A percentile compares a stretch with the other conserved stretches of the same genome.
Evolutionary conservation across 495 filamentous ascomycete species (phyloP).

Genomic region (Podospora pseudoanserina): DNA sequence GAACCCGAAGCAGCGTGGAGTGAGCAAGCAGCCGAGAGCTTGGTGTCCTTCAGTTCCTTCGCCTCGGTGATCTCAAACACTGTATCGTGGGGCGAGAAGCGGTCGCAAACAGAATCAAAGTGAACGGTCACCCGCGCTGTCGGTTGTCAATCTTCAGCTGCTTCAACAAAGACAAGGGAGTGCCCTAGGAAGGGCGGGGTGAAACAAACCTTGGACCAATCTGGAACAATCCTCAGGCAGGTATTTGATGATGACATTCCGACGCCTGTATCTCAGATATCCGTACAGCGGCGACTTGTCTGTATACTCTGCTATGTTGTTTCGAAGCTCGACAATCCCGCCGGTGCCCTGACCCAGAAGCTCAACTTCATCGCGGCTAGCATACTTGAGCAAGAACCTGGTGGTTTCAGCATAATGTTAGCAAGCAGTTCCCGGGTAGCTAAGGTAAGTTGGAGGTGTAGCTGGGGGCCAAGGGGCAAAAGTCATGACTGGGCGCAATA

Average conservation of each 20-base stretch:
- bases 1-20: slow-evolving; percentile 87
- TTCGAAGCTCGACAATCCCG: slow-evolving; percentile 80
- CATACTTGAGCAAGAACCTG: slow-evolving; percentile 95
- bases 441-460: neutral
- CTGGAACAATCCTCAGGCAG: slow-evolving; percentile 86
- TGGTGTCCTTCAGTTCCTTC: slow-evolving; percentile 80
- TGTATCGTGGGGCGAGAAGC: slow-evolving; percentile 83
- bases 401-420: slow-evolving; percentile 16
- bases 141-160: slow-evolving; percentile 10
- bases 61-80: slow-evolving; percentile 66
- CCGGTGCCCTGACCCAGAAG: slow-evolving; percentile 73
- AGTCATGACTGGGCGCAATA: neutral
- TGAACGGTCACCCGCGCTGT: slow-evolving; percentile 91
- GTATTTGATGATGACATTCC: slow-evolving; percentile 89
- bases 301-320: slow-evolving; percentile 69
- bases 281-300: slow-evolving; percentile 88
- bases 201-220: slow-evolving; percentile 74
- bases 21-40: slow-evolving; percentile 82
- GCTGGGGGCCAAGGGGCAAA: neutral
- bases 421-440: slow-evolving; percentile 8
- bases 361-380: slow-evolving; percentile 81
- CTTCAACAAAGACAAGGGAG: slow-evolving; percentile 3
- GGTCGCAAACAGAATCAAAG: slow-evolving; percentile 80
- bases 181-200: slow-evolving; percentile 8
- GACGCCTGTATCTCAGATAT: slow-evolving; percentile 81